Evolutionary conservation across 2,329 filamentous ascomycete species (phyloP).

Genomic region (Pezicula neosporulosa): DNA sequence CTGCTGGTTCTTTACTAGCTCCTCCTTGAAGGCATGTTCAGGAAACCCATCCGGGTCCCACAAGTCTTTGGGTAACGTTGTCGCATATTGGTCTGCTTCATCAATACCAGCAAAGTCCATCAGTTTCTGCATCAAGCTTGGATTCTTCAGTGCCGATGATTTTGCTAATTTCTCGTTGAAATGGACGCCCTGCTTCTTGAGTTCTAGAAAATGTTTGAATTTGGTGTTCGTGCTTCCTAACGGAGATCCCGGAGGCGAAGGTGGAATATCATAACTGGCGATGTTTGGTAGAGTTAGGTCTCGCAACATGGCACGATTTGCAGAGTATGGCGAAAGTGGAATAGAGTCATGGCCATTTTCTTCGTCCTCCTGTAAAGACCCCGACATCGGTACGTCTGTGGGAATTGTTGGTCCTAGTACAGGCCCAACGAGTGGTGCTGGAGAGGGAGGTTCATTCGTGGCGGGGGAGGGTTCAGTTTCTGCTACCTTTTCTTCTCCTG

Average conservation of each 20-base stretch:
- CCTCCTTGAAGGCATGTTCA: slow-evolving; percentile 47
- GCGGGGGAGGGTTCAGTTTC: not conserved
- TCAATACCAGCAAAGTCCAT: slow-evolving; percentile 63
- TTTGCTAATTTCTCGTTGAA: slow-evolving; percentile 73
- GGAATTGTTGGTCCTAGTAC: slow-evolving; percentile 23
- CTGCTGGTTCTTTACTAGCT: slow-evolving; percentile 44
- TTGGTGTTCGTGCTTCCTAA: slow-evolving; percentile 55
- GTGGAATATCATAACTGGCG: slow-evolving; percentile 71
- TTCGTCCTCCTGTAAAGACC: slow-evolving; percentile 14
- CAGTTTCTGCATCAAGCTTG: slow-evolving; percentile 68
- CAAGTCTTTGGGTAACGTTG: slow-evolving; percentile 50
- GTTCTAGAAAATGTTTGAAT: slow-evolving; percentile 68
- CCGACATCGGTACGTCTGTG: slow-evolving; percentile 9
- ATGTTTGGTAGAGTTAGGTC: slow-evolving; percentile 70
- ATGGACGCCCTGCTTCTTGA: slow-evolving; percentile 75
- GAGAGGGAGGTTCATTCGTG: not conserved
- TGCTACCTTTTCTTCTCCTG: slow-evolving; percentile 7
- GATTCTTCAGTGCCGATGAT: slow-evolving; percentile 67
- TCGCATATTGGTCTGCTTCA: slow-evolving; percentile 60
- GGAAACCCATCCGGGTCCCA: slow-evolving; percentile 59
- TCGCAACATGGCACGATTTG: slow-evolving; percentile 60
- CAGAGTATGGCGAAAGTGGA: slow-evolving; percentile 61
- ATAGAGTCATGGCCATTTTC: slow-evolving; percentile 22
- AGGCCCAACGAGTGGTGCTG: slow-evolving; percentile 22
- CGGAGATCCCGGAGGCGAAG: slow-evolving; percentile 65